Evolutionary conservation across 2,329 filamentous ascomycete species (phyloP), one percentile per base, ranked within the genome.

Genomic region (Monilinia polystroma): DNA sequence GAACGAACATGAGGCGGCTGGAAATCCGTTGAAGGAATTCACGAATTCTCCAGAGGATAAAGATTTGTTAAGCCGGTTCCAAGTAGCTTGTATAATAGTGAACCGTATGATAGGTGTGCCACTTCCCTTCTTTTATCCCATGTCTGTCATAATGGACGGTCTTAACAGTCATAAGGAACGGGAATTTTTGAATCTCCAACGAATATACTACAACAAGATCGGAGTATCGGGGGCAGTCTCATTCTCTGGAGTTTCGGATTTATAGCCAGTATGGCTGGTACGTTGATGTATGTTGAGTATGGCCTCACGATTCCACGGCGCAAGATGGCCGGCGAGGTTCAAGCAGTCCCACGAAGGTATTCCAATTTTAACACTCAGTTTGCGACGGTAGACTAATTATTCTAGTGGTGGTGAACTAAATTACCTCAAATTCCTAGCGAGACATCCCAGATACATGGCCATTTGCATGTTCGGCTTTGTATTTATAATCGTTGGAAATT

Each of bases 221-320:
- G 83, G 84, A 66, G 82, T 80, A 83, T 85, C 2, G 84, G 84
- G 4, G 79, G 84, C 52, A 78, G 81, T 14, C 75, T 86, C 11
- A 77, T 85, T 35, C 76, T 87, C 12, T 87, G 84, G 84, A 78
- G 83, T 0, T 74, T 84, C 16, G 84, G 82, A 38, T 77, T 76
- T 26, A 68, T 80, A 47, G 58, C 64, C 23, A 67, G 66, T 3
- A 66, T 72, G 52, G 71, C 71, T 14, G 71, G 71, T 20, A 62
- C 67, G 7, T 47, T 66, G 47, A 55, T 78, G n/a, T 76, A 77
- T 66, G 73, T 83, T n/a, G 81, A 83, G 68, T 81, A 81, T 60
- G 81, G 81, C 2, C 75, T 83, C n/a, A 81, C 80, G 29, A 78
- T 81, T 43, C 81, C 81, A 14, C 76, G 80, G 26, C 79, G 79